A percentile compares a stretch with the other conserved stretches of the same genome.
Evolutionary conservation across 768 basidiomycete species (phyloP).

Genomic region (Psilocybe cubensis): DNA sequence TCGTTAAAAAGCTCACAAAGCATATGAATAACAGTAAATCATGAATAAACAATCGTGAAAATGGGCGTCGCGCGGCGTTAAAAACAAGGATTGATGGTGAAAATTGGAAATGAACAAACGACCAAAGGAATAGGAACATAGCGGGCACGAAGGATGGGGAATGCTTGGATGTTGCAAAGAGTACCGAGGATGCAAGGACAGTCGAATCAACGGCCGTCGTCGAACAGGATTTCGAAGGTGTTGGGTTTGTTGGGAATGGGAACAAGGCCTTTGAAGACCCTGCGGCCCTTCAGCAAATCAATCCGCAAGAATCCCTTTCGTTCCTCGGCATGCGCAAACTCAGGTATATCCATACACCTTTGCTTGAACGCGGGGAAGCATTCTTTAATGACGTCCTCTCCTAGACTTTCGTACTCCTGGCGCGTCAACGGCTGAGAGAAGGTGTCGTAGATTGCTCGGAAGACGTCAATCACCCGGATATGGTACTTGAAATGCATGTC

Average conservation of each 20-base stretch:
- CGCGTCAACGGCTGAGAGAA: constrained; percentile 48
- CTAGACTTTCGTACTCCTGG: constrained; percentile 39
- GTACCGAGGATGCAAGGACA: neutral
- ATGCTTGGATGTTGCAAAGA: too few species aligned
- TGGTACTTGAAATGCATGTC: constrained; percentile 43
- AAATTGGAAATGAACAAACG: constrained; percentile 9
- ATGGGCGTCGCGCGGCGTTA: constrained; percentile 17
- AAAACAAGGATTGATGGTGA: constrained; percentile 1
- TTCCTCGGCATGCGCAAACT: constrained; percentile 43
- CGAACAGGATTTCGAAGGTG: constrained; percentile 22
- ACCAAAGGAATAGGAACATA: constrained; percentile 8
- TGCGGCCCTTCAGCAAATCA: constrained; percentile 54
- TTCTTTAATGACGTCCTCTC: constrained; percentile 31
- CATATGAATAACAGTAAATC: constrained; percentile 12
- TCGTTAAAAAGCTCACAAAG: constrained; percentile 15
- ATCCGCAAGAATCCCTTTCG: constrained; percentile 56
- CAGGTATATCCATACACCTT: constrained; percentile 47
- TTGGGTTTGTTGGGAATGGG: constrained; percentile 20
- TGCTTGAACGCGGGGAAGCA: constrained; percentile 49
- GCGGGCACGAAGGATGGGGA: neutral
- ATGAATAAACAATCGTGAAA: constrained; percentile 18
- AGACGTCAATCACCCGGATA: constrained; percentile 60
- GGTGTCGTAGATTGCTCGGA: constrained; percentile 56
- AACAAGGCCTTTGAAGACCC: constrained; percentile 56
- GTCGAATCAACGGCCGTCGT: constrained; percentile 17